phyloP scores from a whole-genome alignment of 345 rosid genomes.

The Psidium friedrichsthalianum region DNA sequence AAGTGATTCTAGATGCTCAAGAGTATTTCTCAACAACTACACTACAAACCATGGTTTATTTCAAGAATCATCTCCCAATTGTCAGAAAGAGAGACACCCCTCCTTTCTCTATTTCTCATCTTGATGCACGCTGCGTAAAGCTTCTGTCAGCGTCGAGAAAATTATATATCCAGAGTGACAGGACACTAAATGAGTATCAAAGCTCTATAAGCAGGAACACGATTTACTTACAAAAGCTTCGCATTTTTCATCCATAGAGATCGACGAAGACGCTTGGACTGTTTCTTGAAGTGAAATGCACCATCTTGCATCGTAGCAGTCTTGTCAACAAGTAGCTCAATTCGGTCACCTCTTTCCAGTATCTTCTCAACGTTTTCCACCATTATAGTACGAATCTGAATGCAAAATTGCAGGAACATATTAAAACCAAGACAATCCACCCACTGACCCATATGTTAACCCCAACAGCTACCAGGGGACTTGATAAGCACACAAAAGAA shows the following conservation, averaged over 20 bases:
- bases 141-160: background rate
- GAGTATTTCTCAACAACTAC: background rate
- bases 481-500: background rate
- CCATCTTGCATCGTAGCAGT: constrained; percentile 94
- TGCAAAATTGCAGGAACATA: background rate
- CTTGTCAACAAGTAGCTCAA: constrained; percentile 94
- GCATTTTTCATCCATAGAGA: constrained; percentile 99
- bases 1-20: background rate
- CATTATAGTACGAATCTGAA: constrained; percentile 86
- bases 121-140: background rate
- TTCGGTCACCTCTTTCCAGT: constrained; percentile 92
- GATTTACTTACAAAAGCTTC: constrained; percentile 66
- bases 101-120: background rate
- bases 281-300: constrained; percentile 90
- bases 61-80: background rate
- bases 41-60: background rate
- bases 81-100: background rate
- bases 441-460: background rate
- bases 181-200: background rate
- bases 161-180: background rate
- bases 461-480: background rate
- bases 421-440: background rate
- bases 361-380: constrained; percentile 95
- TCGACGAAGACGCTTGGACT: constrained; percentile 78
- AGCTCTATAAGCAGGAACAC: background rate